Evolutionary conservation across 805 yeast genomes (phyloP).

Genomic region (Candida succiphila): DNA sequence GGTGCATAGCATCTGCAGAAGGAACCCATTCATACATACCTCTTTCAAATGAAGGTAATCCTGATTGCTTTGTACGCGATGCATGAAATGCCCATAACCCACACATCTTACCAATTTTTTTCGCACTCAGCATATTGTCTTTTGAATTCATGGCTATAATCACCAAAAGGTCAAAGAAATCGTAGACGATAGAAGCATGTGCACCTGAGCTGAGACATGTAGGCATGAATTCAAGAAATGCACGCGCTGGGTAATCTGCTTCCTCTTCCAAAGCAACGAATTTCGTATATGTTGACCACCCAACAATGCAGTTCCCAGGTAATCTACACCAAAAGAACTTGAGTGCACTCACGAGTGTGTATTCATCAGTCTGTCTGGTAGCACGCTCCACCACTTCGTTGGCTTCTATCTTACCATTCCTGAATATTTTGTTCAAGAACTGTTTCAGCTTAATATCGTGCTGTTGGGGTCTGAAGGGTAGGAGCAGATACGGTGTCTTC

Average conservation of each 20-base stretch:
- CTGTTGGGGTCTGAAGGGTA: slow-evolving; percentile 69
- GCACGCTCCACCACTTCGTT: slow-evolving; percentile 29
- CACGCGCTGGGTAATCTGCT: slow-evolving; percentile 56
- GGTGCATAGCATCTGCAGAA: slow-evolving; percentile 81
- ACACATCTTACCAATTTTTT: slow-evolving; percentile 72
- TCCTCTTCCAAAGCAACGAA: slow-evolving; percentile 58
- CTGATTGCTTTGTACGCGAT: slow-evolving; percentile 23
- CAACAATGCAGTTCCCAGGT: slow-evolving; percentile 69
- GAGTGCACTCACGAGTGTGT: slow-evolving; percentile 61
- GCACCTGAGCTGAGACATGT: slow-evolving; percentile 73
- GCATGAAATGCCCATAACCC: slow-evolving; percentile 78
- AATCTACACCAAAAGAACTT: slow-evolving; percentile 84
- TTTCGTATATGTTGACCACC: slow-evolving; percentile 75
- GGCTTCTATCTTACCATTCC: slow-evolving; percentile 40
- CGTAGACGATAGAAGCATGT: slow-evolving; percentile 84
- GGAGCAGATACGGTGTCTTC: slow-evolving; percentile 60
- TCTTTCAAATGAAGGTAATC: slow-evolving; percentile 40
- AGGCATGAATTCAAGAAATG: slow-evolving; percentile 79
- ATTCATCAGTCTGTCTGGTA: slow-evolving; percentile 49
- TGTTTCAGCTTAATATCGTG: slow-evolving; percentile 48
- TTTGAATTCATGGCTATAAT: slow-evolving; percentile 72
- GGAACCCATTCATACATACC: slow-evolving; percentile 73
- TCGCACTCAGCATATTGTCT: slow-evolving; percentile 67
- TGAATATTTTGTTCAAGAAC: slow-evolving; percentile 50
- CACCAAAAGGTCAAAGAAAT: slow-evolving; percentile 73